phyloP scores from a whole-genome alignment of 2,329 filamentous ascomycete species.

The Fusarium mexicanum region DNA sequence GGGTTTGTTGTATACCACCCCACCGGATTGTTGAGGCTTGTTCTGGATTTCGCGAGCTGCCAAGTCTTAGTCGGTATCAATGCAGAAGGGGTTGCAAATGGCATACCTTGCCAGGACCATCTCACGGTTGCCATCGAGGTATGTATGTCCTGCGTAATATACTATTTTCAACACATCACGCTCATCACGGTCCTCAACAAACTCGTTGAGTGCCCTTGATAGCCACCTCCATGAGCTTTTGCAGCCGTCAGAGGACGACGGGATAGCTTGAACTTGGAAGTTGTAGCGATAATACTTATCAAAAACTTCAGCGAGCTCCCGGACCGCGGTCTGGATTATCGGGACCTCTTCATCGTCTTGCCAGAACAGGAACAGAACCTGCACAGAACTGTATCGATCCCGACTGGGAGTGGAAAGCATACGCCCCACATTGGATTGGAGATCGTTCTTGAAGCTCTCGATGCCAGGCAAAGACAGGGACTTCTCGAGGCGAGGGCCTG shows the following conservation, averaged over 20 bases:
- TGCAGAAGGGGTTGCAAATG: background rate
- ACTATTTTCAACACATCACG: constrained; percentile 68
- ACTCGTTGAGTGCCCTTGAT: constrained; percentile 60
- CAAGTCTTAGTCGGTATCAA: constrained; percentile 27
- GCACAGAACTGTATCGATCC: constrained; percentile 63
- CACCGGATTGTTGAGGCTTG: constrained; percentile 62
- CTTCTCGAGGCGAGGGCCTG: constrained; percentile 64
- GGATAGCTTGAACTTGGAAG: constrained; percentile 60
- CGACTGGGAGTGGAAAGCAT: constrained; percentile 61
- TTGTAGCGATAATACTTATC: constrained; percentile 63
- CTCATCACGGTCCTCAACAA: constrained; percentile 62
- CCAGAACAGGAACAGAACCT: constrained; percentile 66
- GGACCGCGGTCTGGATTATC: constrained; percentile 53
- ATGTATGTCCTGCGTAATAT: constrained; percentile 66
- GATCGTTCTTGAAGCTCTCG: constrained; percentile 61
- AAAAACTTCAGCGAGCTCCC: constrained; percentile 61
- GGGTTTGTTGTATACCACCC: constrained; percentile 64
- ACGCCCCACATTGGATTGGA: constrained; percentile 61
- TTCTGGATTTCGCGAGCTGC: constrained; percentile 59
- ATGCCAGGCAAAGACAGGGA: constrained; percentile 59
- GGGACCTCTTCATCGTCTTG: constrained; percentile 60
- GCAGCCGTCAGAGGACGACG: constrained; percentile 57
- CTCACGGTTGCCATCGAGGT: constrained; percentile 63
- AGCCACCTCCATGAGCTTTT: constrained; percentile 65
- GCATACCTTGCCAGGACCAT: constrained; percentile 66